Base-by-base conservation (phyloP, 1,139 yeast genomes). In the Pichiaceae sp. region DNA sequence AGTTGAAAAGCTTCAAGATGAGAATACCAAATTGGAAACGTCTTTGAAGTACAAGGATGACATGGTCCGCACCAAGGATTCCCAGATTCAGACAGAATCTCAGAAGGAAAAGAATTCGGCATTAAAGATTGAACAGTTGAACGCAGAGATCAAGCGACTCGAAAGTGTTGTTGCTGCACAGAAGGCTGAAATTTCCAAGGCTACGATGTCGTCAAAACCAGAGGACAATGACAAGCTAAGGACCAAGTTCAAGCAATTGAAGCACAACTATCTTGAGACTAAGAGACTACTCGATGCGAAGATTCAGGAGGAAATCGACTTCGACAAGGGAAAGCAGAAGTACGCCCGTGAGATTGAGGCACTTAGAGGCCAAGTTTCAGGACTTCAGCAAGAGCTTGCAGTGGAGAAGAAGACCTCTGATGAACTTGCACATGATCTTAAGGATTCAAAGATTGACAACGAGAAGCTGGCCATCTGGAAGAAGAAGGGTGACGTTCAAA, bases 1-100 rank as follows among this genome's bases (percentile, higher is more conserved):
- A 35, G 52, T 72, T 33, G 63, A 66, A 40, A 63, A 66, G 11
- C 59, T 78, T 29, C 60, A 70, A 9, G 56, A 54, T 6, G 83
- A 75, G 46, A 78, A 77, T 48, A 58, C 60, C 17, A 63, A 57
- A 16, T 57, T 78, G 18, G 35, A 38, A 25, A 31, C 31, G 3
- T 28, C 40, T 3, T 9, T 46, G 52, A 64, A 39, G 43, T 51
- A 32, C 60, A 68, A 54, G 42, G 64, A 64, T 36, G 54, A 53
- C 19, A 62, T 68, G 2, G 58, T 66, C 8, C 44, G 56, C 2
- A 63, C 24, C 9, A 21, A 21, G 24, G 24, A 21, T 7, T 7
- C 9, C 11, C 24, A 21, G 24, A 7, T 21, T 7, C 24, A 21
- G 7, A 21, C 24, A 7, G 24, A 21, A 11, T 7, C 7, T 7